Conservation (phyloP, 495 filamentous ascomycete genomes). For the Glonium stellatum region DNA sequence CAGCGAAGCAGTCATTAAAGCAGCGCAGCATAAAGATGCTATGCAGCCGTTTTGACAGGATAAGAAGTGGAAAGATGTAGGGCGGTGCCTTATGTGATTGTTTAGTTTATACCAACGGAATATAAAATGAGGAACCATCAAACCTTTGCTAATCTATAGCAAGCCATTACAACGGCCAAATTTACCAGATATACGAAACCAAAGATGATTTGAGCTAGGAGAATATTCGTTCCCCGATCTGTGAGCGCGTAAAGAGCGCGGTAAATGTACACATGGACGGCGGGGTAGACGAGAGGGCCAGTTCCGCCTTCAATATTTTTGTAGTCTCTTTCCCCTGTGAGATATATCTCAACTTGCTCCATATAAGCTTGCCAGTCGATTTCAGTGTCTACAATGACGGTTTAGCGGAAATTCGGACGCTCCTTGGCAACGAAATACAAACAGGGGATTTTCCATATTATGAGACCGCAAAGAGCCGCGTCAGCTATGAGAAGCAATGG, state of each 20-base stretch:
- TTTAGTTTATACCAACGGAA: slow-evolving; percentile 1
- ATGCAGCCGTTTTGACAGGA: slow-evolving; percentile 86
- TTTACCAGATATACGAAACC: slow-evolving; percentile 67
- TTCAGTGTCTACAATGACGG: slow-evolving; percentile 67
- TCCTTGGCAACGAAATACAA: slow-evolving; percentile 31
- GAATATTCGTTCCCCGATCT: slow-evolving; percentile 65
- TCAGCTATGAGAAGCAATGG: slow-evolving; percentile 68
- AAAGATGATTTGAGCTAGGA: slow-evolving; percentile 75
- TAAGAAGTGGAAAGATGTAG: slow-evolving; percentile 79
- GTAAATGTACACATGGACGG: slow-evolving; percentile 88
- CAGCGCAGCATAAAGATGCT: slow-evolving; percentile 86
- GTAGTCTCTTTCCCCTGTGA: slow-evolving; percentile 84
- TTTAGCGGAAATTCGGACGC: not conserved
- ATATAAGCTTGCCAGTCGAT: slow-evolving; percentile 98
- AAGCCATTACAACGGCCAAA: slow-evolving; percentile 67
- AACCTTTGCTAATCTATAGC: slow-evolving; percentile 70
- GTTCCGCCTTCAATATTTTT: slow-evolving; percentile 71
- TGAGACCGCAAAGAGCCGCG: slow-evolving; percentile 59
- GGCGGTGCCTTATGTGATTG: slow-evolving; percentile 61
- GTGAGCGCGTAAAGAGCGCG: slow-evolving; percentile 71
- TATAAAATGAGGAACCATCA: not conserved
- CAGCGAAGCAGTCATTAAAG: slow-evolving; percentile 91
- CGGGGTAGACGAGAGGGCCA: slow-evolving; percentile 90
- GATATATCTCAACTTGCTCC: slow-evolving; percentile 76
- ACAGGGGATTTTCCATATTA: slow-evolving; percentile 88